Evolutionary conservation across 805 yeast species (phyloP), one percentile per base, ranked within the genome.

Genomic region (Spathaspora girioi): DNA sequence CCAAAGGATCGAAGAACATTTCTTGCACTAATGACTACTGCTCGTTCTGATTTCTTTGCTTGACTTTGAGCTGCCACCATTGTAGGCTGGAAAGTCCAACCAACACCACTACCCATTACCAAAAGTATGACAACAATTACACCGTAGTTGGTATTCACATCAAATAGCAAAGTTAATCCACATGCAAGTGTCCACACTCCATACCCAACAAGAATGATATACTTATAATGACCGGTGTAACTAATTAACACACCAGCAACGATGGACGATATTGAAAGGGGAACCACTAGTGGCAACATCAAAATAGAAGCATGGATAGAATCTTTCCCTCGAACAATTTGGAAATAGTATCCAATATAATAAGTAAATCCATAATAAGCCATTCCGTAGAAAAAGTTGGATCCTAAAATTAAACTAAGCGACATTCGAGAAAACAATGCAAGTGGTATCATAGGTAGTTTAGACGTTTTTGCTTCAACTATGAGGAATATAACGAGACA

Each of bases 1-100:
- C 87, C 88, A 51, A 83, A 75, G 2, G 83, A 77, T 50, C 87
- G 67, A 45, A 79, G 57, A 20, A 81, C 80, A 56, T 81, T 82
- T 60, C 87, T 70, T 1, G 83, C 70, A 2, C 84, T 73, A 9
- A 82, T 81, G 12, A 80, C 80, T 11, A 82, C 82, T 0, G 87
- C 83, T 45, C 88, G 63, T 54, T 83, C 86, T 3, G 75, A 68
- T 47, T 75, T 72, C 38, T 56, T 64, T 14, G 81, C 68, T 53
- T 80, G 81, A 0, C 84, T 82, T 51, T 73, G 78, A 7, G 72
- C 68, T 11, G 74, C 64, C n/a, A 73, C 56, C 44, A 72, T 52
- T 0, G 73, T 56, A 50, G 70, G 64, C 51, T 72, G 78, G 55
- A 72, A 72, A 51, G 63, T 71, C 38, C 70, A 56, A 0, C 77